Conservation (phyloP, 306 rosid genomes). For the Echinosophora koreensis region DNA sequence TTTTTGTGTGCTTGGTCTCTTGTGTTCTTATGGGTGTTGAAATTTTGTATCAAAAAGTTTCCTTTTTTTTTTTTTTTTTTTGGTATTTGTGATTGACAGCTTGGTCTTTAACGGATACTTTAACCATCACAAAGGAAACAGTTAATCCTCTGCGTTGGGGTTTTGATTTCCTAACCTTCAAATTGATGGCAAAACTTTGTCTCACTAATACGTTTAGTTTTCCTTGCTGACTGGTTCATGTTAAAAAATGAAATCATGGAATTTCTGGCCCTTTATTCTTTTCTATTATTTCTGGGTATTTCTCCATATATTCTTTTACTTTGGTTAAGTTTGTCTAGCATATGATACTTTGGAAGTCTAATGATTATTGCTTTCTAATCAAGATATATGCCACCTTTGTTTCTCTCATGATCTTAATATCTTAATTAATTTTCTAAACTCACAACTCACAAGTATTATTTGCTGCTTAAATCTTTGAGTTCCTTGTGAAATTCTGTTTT, state of each 20-base stretch:
- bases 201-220: neutral
- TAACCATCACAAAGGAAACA: neutral
- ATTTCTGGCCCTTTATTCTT: neutral
- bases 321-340: neutral
- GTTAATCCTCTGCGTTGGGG: constrained; percentile 15
- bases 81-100: neutral
- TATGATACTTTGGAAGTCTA: neutral
- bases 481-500: constrained; percentile 1
- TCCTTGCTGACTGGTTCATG: neutral
- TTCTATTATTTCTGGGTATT: neutral
- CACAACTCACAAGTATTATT: neutral
- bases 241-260: neutral
- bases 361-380: neutral
- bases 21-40: constrained; percentile 37
- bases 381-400: neutral
- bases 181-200: neutral
- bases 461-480: constrained; percentile 1
- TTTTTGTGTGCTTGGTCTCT: constrained; percentile 1
- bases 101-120: neutral
- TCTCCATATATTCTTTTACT: neutral
- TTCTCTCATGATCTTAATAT: neutral
- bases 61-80: neutral
- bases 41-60: constrained; percentile 12
- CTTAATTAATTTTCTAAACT: constrained; percentile 11
- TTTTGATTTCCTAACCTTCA: constrained; percentile 11